A percentile compares a stretch with the other conserved stretches of the same genome.
Evolutionary conservation across 2,329 filamentous ascomycete genomes (phyloP).

Genomic region (Aspergillus vadensis): DNA sequence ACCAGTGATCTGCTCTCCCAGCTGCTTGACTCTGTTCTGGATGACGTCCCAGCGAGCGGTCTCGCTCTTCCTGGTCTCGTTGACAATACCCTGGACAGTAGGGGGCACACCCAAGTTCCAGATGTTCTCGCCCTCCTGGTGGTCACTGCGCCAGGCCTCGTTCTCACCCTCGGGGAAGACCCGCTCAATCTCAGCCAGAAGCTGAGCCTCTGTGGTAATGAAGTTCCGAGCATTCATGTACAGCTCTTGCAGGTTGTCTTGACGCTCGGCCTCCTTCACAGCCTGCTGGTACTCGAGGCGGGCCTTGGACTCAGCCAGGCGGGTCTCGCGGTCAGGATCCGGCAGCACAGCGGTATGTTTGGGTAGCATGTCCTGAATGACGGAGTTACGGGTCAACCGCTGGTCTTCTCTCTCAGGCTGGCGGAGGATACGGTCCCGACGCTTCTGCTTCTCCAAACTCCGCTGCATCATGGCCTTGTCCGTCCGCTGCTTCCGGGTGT

Average conservation of each 20-base stretch:
- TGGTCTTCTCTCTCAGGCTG: constrained; percentile 76
- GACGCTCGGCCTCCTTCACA: constrained; percentile 61
- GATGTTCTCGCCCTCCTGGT: constrained; percentile 48
- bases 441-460: constrained; percentile 53
- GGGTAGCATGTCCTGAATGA: constrained; percentile 56
- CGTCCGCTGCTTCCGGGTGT: constrained; percentile 61
- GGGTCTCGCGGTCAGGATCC: constrained; percentile 64
- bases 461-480: constrained; percentile 40
- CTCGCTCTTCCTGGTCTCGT: constrained; percentile 35
- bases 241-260: constrained; percentile 76
- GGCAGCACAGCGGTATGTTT: constrained; percentile 55
- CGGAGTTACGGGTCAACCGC: constrained; percentile 69
- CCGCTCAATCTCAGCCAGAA: constrained; percentile 71
- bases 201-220: constrained; percentile 78
- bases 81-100: constrained; percentile 36
- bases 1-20: constrained; percentile 68
- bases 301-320: constrained; percentile 48
- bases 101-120: constrained; percentile 55
- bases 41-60: constrained; percentile 46
- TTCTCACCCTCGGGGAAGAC: constrained; percentile 69
- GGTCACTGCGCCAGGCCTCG: constrained; percentile 46
- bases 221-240: constrained; percentile 88
- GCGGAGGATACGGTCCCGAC: constrained; percentile 55
- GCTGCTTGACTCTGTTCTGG: constrained; percentile 61
- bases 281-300: constrained; percentile 48